Evolutionary conservation across 2,329 filamentous ascomycete species (phyloP), one percentile per base, ranked within the genome.

Genomic region (Aspergillus sp.): DNA sequence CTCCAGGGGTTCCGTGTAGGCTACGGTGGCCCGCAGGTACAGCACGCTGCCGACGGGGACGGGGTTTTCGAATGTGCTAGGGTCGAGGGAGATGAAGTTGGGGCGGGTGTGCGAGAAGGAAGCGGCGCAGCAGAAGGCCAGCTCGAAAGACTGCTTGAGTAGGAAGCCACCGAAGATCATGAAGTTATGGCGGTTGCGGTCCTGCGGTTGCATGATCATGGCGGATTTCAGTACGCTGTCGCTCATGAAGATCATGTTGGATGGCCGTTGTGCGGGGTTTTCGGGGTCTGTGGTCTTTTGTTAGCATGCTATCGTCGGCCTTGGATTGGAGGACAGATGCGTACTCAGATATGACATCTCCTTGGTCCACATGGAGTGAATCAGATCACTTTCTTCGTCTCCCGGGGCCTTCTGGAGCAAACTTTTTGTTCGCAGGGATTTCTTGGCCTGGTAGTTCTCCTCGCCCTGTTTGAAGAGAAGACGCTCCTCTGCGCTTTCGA

Each of bases 121-220:
- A 1, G 89, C 87, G 0, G 87, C 88, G 68, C 87, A 90, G 72
- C 88, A 90, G 75, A 91, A 92, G 1, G 89, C 89, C 6, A 91
- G 81, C 74, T 92, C 89, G 67, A 91, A 91, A 0, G 88, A 89
- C 69, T 90, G 86, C 70, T 90, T 90, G 11, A 92, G 80, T 11
- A 91, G 82, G 71, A 88, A 91, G 14, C 89, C 89, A 54, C 89
- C 89, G 67, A 91, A 92, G 56, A 92, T 90, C 88, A 91, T 90
- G 73, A 89, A 90, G 67, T 89, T 87, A 73, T 91, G 88, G 2
- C 86, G 76, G 72, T 89, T 89, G 52, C 87, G 83, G 71, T 87
- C 84, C 72, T 90, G 87, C 0, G 89, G 89, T 71, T 91, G 88
- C 89, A 91, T 91, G 64, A 92, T 90, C 66, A 83, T 84, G 11